Base-by-base conservation (phyloP, 2,329 filamentous ascomycete genomes). In the Aspergillus ustus region DNA sequence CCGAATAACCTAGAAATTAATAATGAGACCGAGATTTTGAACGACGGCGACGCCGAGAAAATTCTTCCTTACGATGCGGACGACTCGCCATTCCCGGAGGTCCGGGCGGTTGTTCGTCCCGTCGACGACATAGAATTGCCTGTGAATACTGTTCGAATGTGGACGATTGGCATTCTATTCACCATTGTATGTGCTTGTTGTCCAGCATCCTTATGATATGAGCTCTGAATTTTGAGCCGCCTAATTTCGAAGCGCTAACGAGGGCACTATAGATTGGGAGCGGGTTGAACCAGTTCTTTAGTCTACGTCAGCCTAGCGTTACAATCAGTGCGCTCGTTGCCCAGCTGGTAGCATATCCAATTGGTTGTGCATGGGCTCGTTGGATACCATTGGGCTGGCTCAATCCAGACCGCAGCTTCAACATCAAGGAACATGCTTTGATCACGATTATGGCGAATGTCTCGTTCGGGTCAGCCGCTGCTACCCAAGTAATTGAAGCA, bases 371-470 rank as follows among this genome's bases (percentile, higher is more conserved):
- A 22, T 77, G 75, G 75, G 75, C 75, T 9, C 69, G 65, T 61
- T 73, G 71, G 77, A 74, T 72, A 69, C 76, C 62, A 69, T 68
- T 81, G 66, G 79, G 69, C 9, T 72, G 74, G 56, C 61, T 81
- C 4, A 82, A 82, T 54, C 80, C 80, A 7, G 75, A 77, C 54
- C 72, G 79, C 1, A 74, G 76, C 51, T 74, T 70, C 68, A 80
- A 72, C 44, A 73, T 73, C 52, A 73, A 77, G 65, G 78, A 81
- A 63, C 79, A 80, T 71, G 77, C 76, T 6, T 62, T 80, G 48
- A 75, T 80, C 61, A 79, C 78, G 0, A 80, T 81, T 61, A 80
- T 80, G 75, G 77, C 78, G 8, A 82, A 82, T 62, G 75, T 81
- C 43, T 82, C 79, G 15, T 81, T 82, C 56, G 75, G 79, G 70